Percentiles rank a stretch among this genome's conserved stretches.
phyloP scores from a whole-genome alignment of 2,329 filamentous ascomycete species.

The Fusarium circinatum region DNA sequence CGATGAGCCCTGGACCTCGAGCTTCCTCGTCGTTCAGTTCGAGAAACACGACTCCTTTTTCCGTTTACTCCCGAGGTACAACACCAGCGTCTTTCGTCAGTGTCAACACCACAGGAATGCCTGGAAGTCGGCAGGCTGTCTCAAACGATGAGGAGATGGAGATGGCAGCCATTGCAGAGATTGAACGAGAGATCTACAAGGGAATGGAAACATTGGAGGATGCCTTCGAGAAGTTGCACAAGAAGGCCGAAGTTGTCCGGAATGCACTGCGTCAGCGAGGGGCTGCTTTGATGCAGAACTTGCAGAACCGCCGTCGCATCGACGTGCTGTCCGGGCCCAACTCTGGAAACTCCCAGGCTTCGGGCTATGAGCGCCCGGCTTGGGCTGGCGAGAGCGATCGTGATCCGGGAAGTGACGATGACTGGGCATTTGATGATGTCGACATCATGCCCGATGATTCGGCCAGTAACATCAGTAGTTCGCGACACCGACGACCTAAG shows the following conservation, averaged over 20 bases:
- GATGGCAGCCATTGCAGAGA: conserved; percentile 87
- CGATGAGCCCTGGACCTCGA: conserved; percentile 55
- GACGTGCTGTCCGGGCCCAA: conserved; percentile 62
- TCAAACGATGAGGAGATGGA: conserved; percentile 95
- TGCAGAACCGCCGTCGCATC: conserved; percentile 68
- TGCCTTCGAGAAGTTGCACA: conserved; percentile 91
- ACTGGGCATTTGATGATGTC: conserved; percentile 67
- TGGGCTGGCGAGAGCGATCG: conserved; percentile 55
- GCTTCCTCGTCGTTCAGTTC: conserved; percentile 55
- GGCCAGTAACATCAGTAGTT: conserved; percentile 82
- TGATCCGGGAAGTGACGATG: conserved; percentile 65
- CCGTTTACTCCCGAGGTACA: conserved; percentile 63
- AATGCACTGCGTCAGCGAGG: conserved; percentile 82
- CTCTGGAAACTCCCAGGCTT: conserved; percentile 58
- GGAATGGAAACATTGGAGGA: conserved; percentile 96
- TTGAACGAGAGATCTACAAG: conserved; percentile 91
- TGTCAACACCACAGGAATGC: conserved; percentile 59
- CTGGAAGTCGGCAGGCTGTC: conserved; percentile 68
- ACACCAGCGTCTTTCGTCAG: conserved; percentile 71
- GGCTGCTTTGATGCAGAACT: conserved; percentile 76
- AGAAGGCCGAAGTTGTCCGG: conserved; percentile 83
- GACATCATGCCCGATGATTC: conserved; percentile 81
- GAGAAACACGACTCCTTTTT: conserved; percentile 60
- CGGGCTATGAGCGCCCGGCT: conserved; percentile 57
- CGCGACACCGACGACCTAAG: conserved; percentile 73